A percentile compares a stretch with the other conserved stretches of the same genome.
phyloP scores from a whole-genome alignment of 257 asterid genomes.

The Handroanthus guayacan region DNA sequence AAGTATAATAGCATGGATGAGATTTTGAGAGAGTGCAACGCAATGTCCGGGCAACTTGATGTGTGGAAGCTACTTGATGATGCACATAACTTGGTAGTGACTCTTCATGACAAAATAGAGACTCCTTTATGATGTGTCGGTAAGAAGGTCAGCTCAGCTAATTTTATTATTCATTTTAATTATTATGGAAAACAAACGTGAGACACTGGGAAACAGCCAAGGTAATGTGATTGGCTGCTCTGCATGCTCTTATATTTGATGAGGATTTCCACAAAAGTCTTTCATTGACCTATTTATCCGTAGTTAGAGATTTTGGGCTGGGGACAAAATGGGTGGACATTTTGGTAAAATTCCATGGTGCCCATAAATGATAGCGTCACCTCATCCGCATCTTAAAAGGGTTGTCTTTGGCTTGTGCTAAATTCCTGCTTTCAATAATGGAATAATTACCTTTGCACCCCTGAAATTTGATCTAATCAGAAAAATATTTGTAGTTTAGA shows the following conservation, averaged over 20 bases:
- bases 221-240: constrained; percentile 29
- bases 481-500: no score
- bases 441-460: no score
- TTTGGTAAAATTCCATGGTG: neutral
- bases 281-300: constrained; percentile 29
- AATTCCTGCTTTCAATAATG: neutral
- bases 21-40: constrained; percentile 82
- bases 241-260: constrained; percentile 29
- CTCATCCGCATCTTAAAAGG: neutral
- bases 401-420: neutral
- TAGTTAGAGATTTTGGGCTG: constrained; percentile 25
- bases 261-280: constrained; percentile 12
- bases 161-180: constrained; percentile 37
- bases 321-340: neutral
- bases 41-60: constrained; percentile 91
- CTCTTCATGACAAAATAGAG: constrained; percentile 79
- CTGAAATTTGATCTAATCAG: no score
- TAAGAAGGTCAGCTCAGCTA: constrained; percentile 2
- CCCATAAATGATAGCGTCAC: no score
- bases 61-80: constrained; percentile 93
- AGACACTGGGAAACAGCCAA: constrained; percentile 22
- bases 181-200: constrained; percentile 20
- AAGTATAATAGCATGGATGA: constrained; percentile 90
- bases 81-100: constrained; percentile 82
- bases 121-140: constrained; percentile 40